Base-by-base conservation (phyloP, 2,329 filamentous ascomycete genomes). In the Teratosphaeria zuluensis region DNA sequence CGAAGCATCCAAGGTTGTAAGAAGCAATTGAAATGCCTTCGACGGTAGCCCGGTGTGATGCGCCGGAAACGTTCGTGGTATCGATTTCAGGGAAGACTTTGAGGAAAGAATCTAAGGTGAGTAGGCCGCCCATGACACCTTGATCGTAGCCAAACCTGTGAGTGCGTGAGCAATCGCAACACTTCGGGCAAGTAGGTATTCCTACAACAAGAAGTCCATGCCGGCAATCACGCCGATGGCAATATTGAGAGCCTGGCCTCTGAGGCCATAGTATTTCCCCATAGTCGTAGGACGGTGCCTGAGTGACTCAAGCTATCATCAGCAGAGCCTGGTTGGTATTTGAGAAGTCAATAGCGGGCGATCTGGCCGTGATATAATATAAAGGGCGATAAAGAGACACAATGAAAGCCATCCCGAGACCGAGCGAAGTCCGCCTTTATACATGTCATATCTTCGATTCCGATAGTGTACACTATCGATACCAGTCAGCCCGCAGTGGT, bases 171-270 rank as follows among this genome's bases (percentile, higher is more conserved):
- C 24, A 28, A 28, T 28, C 2, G 24, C 24, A 28, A 28, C 4
- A 2, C 2, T 28, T 28, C 24, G 24, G 24, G 4, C 24, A 28
- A 4, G 24, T 4, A 4, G 24, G 24, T 65, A 65, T 7, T 28
- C 19, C 12, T 16, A 16, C 35, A 42, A 11, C 51, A 64, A 56
- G 55, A 72, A 71, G 60, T 77, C 76, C 60, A 76, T 69, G 51
- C 76, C 76, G 33, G 76, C 76, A 60, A 77, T 72, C 14, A 76
- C 58, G 31, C 74, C 73, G 62, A 78, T 76, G 53, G 75, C 75
- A 32, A 76, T 64, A 16, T 42, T 42, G 35, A 42, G 35, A 16
- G 35, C 35, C n/a, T 42, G 35, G 35, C 35, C 35, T 42, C 35
- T 42, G 35, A 42, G 35, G 35, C 35, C 35, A 16, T 42, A 42